Evolutionary conservation across 495 filamentous ascomycete genomes (phyloP).

Genomic region (Neurospora sp.): DNA sequence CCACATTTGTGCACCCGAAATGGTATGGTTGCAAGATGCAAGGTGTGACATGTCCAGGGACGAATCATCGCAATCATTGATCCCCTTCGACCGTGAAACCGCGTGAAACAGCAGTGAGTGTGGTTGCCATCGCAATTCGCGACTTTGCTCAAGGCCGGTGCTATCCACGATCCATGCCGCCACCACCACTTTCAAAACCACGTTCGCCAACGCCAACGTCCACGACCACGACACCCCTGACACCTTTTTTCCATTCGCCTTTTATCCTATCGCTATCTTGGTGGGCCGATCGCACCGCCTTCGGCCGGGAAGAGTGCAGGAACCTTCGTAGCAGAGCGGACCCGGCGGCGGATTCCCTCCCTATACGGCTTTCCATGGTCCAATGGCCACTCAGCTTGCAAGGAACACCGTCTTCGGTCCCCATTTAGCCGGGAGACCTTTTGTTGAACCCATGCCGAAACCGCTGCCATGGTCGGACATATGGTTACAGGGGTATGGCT

Average conservation of each 20-base stretch:
- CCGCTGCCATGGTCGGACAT: background rate
- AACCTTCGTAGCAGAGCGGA: background rate
- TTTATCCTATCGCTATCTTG: background rate
- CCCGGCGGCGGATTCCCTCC: background rate
- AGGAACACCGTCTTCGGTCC: background rate
- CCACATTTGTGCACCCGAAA: background rate
- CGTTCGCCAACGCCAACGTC: background rate
- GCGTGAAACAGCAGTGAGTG: background rate
- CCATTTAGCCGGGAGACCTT: background rate
- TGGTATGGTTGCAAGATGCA: background rate
- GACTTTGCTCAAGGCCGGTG: background rate
- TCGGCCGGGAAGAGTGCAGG: background rate
- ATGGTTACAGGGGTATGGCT: background rate
- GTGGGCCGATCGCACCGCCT: background rate
- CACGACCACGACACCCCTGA: background rate
- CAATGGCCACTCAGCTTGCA: background rate
- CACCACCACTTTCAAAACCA: background rate
- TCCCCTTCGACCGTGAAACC: background rate
- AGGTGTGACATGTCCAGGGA: background rate
- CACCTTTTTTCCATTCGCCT: background rate
- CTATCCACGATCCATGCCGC: background rate
- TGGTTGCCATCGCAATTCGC: background rate
- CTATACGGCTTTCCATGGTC: background rate
- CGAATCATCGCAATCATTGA: background rate
- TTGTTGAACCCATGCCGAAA: background rate